These are phyloP conservation scores for Brassica balearica DNA, from an alignment of 441 rosid species.

Conservation along the genomic window DNA sequence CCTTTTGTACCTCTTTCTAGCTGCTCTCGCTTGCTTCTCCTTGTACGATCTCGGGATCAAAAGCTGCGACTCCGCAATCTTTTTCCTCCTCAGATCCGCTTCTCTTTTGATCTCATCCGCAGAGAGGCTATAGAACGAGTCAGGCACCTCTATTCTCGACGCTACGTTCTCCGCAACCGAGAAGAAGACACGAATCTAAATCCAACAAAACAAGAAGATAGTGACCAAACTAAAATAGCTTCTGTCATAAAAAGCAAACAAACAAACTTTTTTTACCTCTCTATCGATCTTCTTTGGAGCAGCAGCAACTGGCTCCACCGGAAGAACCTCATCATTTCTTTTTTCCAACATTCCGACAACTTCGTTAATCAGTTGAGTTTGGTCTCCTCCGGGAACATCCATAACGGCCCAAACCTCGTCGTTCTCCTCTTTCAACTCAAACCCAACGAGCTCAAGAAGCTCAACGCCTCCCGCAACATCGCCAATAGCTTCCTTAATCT, in stretches of 20 bases:
- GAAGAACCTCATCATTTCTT: slow-evolving; percentile 48
- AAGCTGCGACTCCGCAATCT: slow-evolving; percentile 84
- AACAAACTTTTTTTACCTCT: slow-evolving; percentile 53
- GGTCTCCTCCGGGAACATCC: slow-evolving; percentile 64
- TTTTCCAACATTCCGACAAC: slow-evolving; percentile 62
- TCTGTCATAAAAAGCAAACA: not conserved
- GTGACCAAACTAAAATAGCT: slow-evolving; percentile 1
- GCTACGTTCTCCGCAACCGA: slow-evolving; percentile 84
- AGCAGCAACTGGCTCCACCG: slow-evolving; percentile 44
- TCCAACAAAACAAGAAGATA: slow-evolving; percentile 18
- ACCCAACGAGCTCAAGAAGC: slow-evolving; percentile 78
- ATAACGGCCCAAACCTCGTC: slow-evolving; percentile 87
- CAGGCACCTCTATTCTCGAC: slow-evolving; percentile 84
- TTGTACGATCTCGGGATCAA: slow-evolving; percentile 82
- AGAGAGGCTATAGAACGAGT: slow-evolving; percentile 85
- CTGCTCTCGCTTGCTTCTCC: slow-evolving; percentile 89
- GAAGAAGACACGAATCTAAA: slow-evolving; percentile 78
- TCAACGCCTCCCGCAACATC: slow-evolving; percentile 84
- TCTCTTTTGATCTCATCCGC: slow-evolving; percentile 75
- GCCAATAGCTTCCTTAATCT: slow-evolving; percentile 79
- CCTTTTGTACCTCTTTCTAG: slow-evolving; percentile 65
- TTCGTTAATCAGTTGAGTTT: slow-evolving; percentile 51
- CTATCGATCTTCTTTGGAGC: slow-evolving; percentile 72
- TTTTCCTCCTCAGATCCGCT: slow-evolving; percentile 84
- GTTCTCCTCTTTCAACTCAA: slow-evolving; percentile 68